Evolutionary conservation across 75 land plant species (phyloP).

Genomic region (Picea glauca): DNA sequence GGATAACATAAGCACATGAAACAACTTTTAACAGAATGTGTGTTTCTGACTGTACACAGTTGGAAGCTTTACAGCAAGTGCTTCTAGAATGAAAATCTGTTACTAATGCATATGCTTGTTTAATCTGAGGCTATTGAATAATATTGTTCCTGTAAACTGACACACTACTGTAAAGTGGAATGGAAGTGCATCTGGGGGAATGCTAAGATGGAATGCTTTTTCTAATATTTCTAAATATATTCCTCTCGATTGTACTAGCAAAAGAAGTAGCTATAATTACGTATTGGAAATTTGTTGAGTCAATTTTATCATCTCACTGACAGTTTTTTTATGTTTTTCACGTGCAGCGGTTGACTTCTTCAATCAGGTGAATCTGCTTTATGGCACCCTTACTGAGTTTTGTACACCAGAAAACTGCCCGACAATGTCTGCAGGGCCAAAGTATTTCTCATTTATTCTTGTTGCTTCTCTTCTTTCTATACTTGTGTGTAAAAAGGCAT

Average conservation of each 20-base stretch:
- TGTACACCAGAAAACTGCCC: slow-evolving; percentile 89
- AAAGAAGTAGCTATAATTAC: neutral
- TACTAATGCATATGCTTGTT: neutral
- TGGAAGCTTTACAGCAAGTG: neutral
- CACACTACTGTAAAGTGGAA: neutral
- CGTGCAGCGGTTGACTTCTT: slow-evolving; percentile 93
- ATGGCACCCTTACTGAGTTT: slow-evolving; percentile 89
- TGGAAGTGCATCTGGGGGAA: too few relatives aligned
- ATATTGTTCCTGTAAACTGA: neutral
- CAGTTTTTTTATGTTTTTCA: slow-evolving; percentile 9
- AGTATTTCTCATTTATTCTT: slow-evolving; percentile 33
- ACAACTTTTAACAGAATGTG: neutral
- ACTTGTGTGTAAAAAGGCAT: too few relatives aligned
- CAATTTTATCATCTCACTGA: slow-evolving; percentile 4
- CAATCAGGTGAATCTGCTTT: slow-evolving; percentile 91
- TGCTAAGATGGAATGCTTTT: neutral
- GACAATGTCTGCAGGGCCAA: slow-evolving; percentile 93
- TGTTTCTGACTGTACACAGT: neutral
- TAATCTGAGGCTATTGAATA: neutral
- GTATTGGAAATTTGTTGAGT: neutral
- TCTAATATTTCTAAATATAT: neutral
- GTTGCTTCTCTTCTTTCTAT: too few relatives aligned
- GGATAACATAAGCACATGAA: neutral
- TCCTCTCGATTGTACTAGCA: neutral
- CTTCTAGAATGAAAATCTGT: neutral